These are phyloP conservation scores for Penicillium sp. DNA, from an alignment of 2,329 filamentous ascomycete genomes.

Conservation along the genomic window DNA sequence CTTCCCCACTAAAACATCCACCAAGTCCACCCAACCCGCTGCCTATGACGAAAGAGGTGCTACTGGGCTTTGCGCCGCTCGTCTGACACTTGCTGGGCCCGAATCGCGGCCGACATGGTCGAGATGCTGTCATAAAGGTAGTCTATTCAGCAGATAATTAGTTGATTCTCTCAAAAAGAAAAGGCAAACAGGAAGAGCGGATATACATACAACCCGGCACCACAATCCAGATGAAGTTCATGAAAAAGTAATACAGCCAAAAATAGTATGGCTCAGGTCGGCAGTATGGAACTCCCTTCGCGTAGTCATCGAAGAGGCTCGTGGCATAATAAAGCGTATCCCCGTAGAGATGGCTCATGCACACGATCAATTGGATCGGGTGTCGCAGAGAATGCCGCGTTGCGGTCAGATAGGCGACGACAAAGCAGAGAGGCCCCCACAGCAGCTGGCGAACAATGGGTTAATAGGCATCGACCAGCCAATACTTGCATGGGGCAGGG, in stretches of 20 bases:
- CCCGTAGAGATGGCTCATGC: slow-evolving; percentile 67
- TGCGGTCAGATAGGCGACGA: slow-evolving; percentile 60
- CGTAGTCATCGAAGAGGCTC: slow-evolving; percentile 63
- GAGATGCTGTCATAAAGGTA: slow-evolving; percentile 38
- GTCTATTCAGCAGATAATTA: slow-evolving; percentile 26
- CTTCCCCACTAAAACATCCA: slow-evolving; percentile 13
- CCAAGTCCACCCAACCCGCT: slow-evolving; percentile 13
- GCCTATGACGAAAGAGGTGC: slow-evolving; percentile 25
- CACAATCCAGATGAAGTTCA: slow-evolving; percentile 70
- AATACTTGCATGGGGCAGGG: background rate
- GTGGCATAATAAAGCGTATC: slow-evolving; percentile 68
- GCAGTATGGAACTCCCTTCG: slow-evolving; percentile 59
- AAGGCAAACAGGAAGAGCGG: background rate
- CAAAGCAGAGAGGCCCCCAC: slow-evolving; percentile 66
- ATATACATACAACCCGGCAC: slow-evolving; percentile 59
- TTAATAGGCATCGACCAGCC: background rate
- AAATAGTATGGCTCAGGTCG: slow-evolving; percentile 67
- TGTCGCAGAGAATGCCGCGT: slow-evolving; percentile 60
- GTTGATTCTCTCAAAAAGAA: background rate
- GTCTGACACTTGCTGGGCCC: slow-evolving; percentile 24
- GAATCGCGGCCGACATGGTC: slow-evolving; percentile 35
- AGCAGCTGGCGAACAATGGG: slow-evolving; percentile 45
- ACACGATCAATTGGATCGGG: slow-evolving; percentile 64
- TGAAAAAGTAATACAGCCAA: slow-evolving; percentile 68
- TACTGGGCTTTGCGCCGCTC: slow-evolving; percentile 34